Evolutionary conservation across 192 early-diverging fungal species (phyloP).

Genomic region (Gaertneriomyces semiglobifer): DNA sequence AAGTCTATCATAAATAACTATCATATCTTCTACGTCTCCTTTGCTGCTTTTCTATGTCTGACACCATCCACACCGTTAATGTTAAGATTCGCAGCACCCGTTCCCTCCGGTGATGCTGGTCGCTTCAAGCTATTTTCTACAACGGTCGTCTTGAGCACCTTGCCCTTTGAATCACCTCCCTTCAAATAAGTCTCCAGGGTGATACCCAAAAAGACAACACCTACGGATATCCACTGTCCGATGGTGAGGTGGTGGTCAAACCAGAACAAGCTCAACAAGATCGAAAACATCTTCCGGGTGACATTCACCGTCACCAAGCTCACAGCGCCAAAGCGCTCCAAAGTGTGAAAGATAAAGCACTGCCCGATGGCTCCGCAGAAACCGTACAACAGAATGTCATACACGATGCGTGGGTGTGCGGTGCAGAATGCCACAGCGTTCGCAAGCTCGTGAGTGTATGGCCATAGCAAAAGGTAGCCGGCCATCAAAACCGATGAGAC

Average conservation of each 20-base stretch:
- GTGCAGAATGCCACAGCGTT: conserved; percentile 71
- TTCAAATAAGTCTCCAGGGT: conserved; percentile 36
- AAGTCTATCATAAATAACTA: too few species aligned
- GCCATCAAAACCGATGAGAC: conserved; percentile 71
- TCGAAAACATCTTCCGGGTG: conserved; percentile 93
- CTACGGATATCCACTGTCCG: conserved; percentile 84
- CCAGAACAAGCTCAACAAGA: conserved; percentile 86
- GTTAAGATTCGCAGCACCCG: too few species aligned
- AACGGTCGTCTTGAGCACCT: conserved; percentile 4
- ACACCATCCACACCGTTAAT: too few species aligned
- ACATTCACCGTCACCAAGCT: conserved; percentile 92
- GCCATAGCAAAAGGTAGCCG: conserved; percentile 67
- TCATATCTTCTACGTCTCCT: too few species aligned
- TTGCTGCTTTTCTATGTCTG: too few species aligned
- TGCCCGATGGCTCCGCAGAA: conserved; percentile 94
- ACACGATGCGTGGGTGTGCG: conserved; percentile 73
- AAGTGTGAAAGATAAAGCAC: conserved; percentile 95
- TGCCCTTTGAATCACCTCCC: neutral
- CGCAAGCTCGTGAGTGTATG: conserved; percentile 72
- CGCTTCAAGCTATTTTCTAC: neutral
- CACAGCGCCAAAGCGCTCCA: conserved; percentile 85
- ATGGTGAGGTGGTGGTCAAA: conserved; percentile 74
- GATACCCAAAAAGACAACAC: conserved; percentile 80
- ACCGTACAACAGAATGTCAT: conserved; percentile 85
- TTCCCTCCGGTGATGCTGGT: too few species aligned